Evolutionary conservation across 768 basidiomycete species (phyloP), one percentile per base, ranked within the genome.

Genomic region (Phlebiopsis flavidoalba): DNA sequence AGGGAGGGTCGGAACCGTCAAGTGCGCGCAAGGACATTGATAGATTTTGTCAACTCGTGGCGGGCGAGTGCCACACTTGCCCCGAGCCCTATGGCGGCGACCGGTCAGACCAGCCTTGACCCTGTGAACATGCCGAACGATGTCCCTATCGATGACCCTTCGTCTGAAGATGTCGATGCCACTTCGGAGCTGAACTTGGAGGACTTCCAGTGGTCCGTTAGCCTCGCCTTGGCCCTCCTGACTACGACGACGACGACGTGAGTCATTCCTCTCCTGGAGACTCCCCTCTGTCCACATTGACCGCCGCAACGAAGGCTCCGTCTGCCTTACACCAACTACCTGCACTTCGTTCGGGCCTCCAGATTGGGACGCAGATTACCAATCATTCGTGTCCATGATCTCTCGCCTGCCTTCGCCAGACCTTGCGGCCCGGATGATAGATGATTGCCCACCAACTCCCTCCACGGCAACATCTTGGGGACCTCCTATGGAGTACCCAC

Each of bases 141-240:
- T 59, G n/a, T 73, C 69, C 43, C 65, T 64, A 53, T 64, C 61
- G 57, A 67, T 1, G 64, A 57, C 8, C 46, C 46, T 24, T 61
- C 62, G 5, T 59, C 50, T 17, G 68, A 65, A 15, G 63, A 63
- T 43, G 66, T 59, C 56, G 72, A 72, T 19, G 71, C 67, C n/a
- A 73, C 73, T 22, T 73, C 77, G 12, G 80, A 79, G 60, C 72
- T 88, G 57, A 79, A 86, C 63, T 71, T 87, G 31, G 83, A 83
- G 47, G 88, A 90, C 64, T 91, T 80, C 66, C 68, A 78, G 8
- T 91, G 88, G 85, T 88, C 88, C 8, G 77, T 83, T 24, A 85
- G 87, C 8, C n/a, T 89, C 89, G 7, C 71, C n/a, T 72, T 2
- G 89, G 89, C n/a, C 89, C 89, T 21, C 74, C 73, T 5, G 71